phyloP scores from a whole-genome alignment of 2,329 filamentous ascomycete genomes.

The Periconia sp. region DNA sequence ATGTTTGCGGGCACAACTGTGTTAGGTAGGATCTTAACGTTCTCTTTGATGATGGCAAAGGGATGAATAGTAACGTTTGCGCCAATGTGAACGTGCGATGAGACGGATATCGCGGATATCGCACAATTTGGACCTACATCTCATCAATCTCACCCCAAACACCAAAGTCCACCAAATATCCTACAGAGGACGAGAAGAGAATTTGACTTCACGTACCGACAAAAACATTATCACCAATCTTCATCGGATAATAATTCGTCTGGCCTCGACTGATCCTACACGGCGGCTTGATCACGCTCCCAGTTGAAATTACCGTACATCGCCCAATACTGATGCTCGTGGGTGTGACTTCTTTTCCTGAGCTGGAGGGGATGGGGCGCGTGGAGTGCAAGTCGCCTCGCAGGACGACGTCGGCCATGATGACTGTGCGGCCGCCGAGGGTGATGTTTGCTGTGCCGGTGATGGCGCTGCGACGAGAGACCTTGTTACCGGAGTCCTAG shows the following conservation, averaged over 20 bases:
- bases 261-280: conserved; percentile 78
- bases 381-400: conserved; percentile 76
- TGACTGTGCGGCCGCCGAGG: conserved; percentile 90
- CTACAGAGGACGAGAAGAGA: too few relatives aligned
- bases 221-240: conserved; percentile 94
- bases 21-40: conserved; percentile 84
- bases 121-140: conserved; percentile 60
- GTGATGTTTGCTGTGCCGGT: conserved; percentile 98
- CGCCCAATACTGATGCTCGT: conserved; percentile 83
- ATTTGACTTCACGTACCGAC: conserved; percentile 65
- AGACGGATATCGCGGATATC: conserved; percentile 82
- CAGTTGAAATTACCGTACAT: conserved; percentile 86
- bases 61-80: conserved; percentile 77
- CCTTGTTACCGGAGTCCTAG: conserved; percentile 97
- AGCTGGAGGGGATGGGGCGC: conserved; percentile 41
- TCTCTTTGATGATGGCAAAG: conserved; percentile 93
- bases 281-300: conserved; percentile 80
- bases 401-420: conserved; percentile 93
- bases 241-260: conserved; percentile 83
- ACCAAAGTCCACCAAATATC: too few relatives aligned
- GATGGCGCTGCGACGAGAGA: conserved; percentile 88
- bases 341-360: conserved; percentile 40
- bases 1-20: conserved; percentile 84
- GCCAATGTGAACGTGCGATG: conserved; percentile 86
- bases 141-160: too few relatives aligned